Base-by-base conservation (phyloP, 257 asterid genomes). In the Capsicum chinense region DNA sequence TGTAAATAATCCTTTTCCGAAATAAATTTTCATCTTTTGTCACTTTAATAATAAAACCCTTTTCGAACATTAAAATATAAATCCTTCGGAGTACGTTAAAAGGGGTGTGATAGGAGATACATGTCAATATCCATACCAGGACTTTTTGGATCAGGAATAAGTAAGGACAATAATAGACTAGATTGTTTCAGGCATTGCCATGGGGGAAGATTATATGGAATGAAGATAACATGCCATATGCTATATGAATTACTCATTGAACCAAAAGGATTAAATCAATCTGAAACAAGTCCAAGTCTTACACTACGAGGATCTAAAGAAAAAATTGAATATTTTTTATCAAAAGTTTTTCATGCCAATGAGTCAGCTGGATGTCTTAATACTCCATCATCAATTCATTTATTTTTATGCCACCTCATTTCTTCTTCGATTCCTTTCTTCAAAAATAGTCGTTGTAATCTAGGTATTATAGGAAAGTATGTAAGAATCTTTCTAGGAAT, bases 321-420 rank as follows among this genome's bases (percentile, higher is more conserved):
- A 63, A 84, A 86, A 4, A 5, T 15, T 3, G 42, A 79, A 60
- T 79, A 3, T 9, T 26, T 12, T 59, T 63, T 13, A 39, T 80
- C 84, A 80, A 86, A 84, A 47, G 12, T 58, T 14, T 56, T 60
- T 12, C 85, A 84, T 9, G 62, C 59, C 1, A 63, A 63, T 63
- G 42, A 63, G 39, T 19, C 69, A 9, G 16, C 37, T 62, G 15
- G 39, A 62, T 48, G 67, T 4, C 3, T 62, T 87, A 50, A 80
- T 79, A 6, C 82, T 33, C 54, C 67, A 26, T 82, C 85, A 76
- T 74, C 17, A n/a, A 42, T 10, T 7, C n/a, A 3, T 7, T 56
- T 33, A 7, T 84, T 74, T 8, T 80, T 54, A 58, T 84, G 82
- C 87, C 89, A 81, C 26, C 62, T 81, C 82, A 84, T 86, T 17